Evolutionary conservation across 768 basidiomycete species (phyloP), one percentile per base, ranked within the genome.

Genomic region (Phanerochaete sordida): DNA sequence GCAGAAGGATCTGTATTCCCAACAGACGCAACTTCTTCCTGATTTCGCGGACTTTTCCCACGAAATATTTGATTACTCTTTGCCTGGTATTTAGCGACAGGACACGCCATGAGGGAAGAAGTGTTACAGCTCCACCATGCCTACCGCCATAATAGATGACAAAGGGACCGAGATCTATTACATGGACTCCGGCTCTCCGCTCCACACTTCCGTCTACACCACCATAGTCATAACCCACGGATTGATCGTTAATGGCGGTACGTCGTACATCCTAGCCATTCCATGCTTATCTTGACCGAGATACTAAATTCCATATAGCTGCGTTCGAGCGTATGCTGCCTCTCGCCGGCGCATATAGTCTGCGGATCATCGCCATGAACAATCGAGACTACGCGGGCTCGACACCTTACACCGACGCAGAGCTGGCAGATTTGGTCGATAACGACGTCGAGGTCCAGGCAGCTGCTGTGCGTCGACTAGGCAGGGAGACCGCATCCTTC

Each of bases 301-400:
- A 33, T 47, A 15, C 12, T 15, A 16, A 2, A 39, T 3, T 9
- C 13, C 23, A 30, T 6, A 4, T 30, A 70, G 69, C 50, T 3
- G 63, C 59, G 3, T 71, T 66, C 61, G 51, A 35, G 5, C 65
- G 56, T 12, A 55, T 71, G 49, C 31, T 69, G 27, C 64, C 65
- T 2, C 39, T 62, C 26, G 66, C 70, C 1, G 26, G 55, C 2
- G 4, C 51, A 9, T 28, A 59, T 45, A 62, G 66, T 21, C 33
- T 70, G 0, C 69, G 72, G 13, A 33, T 72, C 49, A 62, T 73
- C 31, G 35, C 61, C 15, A 31, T 70, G 4, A 71, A 67, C 51
- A 55, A 64, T 27, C 68, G 72, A 16, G 72, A 70, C 62, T 72
- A 70, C 49, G 65, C 62, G 0, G 66, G 69, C 13, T 66, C 72